phyloP scores from a whole-genome alignment of 352 stramenopile species.

The Phytophthora hybrid region DNA sequence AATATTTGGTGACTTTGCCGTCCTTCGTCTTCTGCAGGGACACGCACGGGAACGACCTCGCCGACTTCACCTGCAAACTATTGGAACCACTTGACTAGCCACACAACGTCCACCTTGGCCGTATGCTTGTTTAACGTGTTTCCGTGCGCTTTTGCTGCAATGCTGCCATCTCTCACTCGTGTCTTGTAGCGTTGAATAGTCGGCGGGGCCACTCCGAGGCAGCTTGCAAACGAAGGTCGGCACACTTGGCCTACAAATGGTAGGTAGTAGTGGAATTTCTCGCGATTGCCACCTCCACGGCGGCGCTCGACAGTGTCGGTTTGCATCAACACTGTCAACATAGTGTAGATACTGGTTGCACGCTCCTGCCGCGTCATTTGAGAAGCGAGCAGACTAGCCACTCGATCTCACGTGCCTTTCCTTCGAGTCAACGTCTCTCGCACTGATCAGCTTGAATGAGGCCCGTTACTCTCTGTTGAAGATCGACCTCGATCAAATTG shows the following conservation, averaged over 20 bases:
- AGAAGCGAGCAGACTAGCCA: not conserved
- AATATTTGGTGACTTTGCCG: constrained; percentile 9
- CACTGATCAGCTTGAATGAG: not conserved
- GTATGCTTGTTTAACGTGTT: not conserved
- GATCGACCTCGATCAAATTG: not conserved
- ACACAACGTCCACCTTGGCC: not conserved
- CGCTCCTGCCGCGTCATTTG: not conserved
- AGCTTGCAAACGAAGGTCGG: not conserved
- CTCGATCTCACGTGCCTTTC: constrained; percentile 1
- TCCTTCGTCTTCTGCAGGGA: not conserved
- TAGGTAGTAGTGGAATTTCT: not conserved
- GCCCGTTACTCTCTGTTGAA: not conserved
- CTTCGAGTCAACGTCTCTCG: not conserved
- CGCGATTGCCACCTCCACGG: too few species aligned
- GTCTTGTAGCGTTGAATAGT: not conserved
- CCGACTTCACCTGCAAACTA: not conserved
- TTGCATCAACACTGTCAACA: not conserved
- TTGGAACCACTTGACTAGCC: not conserved
- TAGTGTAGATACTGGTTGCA: not conserved
- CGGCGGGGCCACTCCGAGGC: not conserved
- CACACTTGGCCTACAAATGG: not conserved
- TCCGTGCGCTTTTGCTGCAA: not conserved
- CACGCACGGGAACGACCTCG: not conserved
- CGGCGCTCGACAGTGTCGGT: not conserved
- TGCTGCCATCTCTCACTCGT: not conserved